phyloP scores from a whole-genome alignment of 1,284 basidiomycete species.

The Schizophyllum commune region DNA sequence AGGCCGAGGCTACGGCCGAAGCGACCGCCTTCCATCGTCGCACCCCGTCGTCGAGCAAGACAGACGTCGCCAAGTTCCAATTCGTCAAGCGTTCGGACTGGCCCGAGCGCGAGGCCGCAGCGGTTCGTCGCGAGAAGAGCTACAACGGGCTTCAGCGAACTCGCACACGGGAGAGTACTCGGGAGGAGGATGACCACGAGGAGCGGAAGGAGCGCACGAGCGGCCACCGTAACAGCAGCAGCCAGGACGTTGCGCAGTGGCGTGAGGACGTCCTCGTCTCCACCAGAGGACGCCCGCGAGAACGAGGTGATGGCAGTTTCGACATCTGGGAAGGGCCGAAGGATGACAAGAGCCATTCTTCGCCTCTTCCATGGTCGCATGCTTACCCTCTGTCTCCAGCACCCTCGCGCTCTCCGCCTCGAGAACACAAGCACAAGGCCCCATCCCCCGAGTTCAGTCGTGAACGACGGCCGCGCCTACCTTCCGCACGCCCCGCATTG shows the following conservation, averaged over 20 bases:
- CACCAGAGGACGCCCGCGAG: slow-evolving; percentile 2
- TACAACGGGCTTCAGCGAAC: slow-evolving; percentile 48
- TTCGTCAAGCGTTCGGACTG: slow-evolving; percentile 77
- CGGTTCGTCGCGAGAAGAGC: slow-evolving; percentile 58
- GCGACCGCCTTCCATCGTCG: slow-evolving; percentile 27
- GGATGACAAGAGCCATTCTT: neutral
- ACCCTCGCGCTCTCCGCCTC: slow-evolving; percentile 35
- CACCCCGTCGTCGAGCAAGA: slow-evolving; percentile 37
- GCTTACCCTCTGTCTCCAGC: slow-evolving; percentile 44
- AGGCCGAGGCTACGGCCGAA: slow-evolving; percentile 30
- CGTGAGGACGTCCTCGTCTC: neutral
- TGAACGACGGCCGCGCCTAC: neutral
- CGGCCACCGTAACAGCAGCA: slow-evolving; percentile 1
- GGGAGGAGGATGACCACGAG: slow-evolving; percentile 24
- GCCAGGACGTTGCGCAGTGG: neutral
- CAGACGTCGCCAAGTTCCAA: slow-evolving; percentile 56
- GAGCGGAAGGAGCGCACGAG: slow-evolving; percentile 27
- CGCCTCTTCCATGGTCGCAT: slow-evolving; percentile 20
- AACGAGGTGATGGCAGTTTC: slow-evolving; percentile 5
- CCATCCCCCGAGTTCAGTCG: neutral
- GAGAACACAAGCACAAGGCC: slow-evolving; percentile 16
- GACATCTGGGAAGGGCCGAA: slow-evolving; percentile 14
- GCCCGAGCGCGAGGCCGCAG: slow-evolving; percentile 67
- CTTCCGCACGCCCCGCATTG: neutral
- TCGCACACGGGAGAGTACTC: slow-evolving; percentile 39